Evolutionary conservation across 2,329 filamentous ascomycete species (phyloP), one percentile per base, ranked within the genome.

Genomic region (Nemania diffusa): DNA sequence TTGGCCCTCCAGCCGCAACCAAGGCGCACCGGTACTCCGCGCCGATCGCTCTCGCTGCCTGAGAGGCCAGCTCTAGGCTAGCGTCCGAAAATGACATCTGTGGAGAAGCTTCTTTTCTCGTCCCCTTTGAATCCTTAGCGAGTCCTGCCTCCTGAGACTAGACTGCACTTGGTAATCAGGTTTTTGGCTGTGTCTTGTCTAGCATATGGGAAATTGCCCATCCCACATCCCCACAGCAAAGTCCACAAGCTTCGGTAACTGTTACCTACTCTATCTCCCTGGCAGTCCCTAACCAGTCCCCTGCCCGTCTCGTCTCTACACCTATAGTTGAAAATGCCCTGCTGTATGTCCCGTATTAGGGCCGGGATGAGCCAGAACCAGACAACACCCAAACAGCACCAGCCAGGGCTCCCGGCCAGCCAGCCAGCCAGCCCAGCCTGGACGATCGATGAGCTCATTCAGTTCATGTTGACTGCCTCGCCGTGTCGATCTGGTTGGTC

Each of bases 91-190:
- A 52, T 61, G 66, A 53, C 57, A 68, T 64, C 60, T 69, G 59
- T 67, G 60, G 64, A 69, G 64, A 67, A 62, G 60, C 52, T 61
- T 67, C 67, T 67, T 65, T 64, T 53, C 56, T 51, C 46, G 56
- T 57, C 64, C 53, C 48, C 53, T 59, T 40, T 22, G 15, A n/a
- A 40, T 37, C 24, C 24, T 37, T 44, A 52, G 42, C 27, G 29
- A 44, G 60, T n/a, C 37, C 37, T 59, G 44, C 48, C 58, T 64
- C 67, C 55, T 69, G 64, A 69, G 32, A 61, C 67, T 64, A 67
- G 55, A 24, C 59, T 56, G n/a, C 51, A 57, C 60, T 26, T 22
- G 32, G 60, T 34, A 29, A 55, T 40, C 24, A 29, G 44, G 34
- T 57, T 60, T 40, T 51, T 42, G 63, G 26, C 52, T 7, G 4